Evolutionary conservation across 768 basidiomycete species (phyloP).

Genomic region (Agrocybe chaxingu): DNA sequence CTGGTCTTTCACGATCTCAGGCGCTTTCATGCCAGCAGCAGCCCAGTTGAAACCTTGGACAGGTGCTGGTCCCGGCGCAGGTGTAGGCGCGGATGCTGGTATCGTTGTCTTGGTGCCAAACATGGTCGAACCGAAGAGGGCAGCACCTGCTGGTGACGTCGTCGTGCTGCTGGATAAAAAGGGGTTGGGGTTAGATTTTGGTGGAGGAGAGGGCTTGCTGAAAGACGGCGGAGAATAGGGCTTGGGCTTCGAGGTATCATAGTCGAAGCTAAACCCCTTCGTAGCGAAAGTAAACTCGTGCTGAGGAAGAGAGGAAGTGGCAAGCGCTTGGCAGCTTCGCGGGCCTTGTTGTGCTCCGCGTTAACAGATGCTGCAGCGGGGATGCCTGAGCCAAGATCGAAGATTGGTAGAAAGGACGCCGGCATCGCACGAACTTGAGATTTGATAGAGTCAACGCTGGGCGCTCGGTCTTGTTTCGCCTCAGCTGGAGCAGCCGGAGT

Average conservation of each 20-base stretch:
- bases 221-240: conserved; percentile 6
- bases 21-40: conserved; percentile 54
- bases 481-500: not conserved
- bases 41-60: conserved; percentile 54
- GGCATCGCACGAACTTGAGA: conserved; percentile 27
- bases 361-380: not conserved
- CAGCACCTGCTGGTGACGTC: not conserved
- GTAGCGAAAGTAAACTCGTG: not conserved
- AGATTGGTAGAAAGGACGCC: conserved; percentile 42
- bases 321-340: not conserved
- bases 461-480: not conserved
- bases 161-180: not conserved
- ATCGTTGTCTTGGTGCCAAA: conserved; percentile 2
- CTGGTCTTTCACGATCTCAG: conserved; percentile 23
- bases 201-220: conserved; percentile 1
- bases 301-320: not conserved
- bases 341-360: not conserved
- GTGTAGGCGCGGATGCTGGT: conserved; percentile 5
- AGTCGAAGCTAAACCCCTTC: conserved; percentile 7
- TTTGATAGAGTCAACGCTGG: conserved; percentile 13
- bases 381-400: conserved; percentile 25
- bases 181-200: conserved; percentile 3
- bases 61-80: conserved; percentile 15
- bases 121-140: not conserved
- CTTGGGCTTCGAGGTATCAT: conserved; percentile 9